These are phyloP conservation scores for Ceratocystis albifundus DNA, from an alignment of 2,329 filamentous ascomycete species.

Conservation along the genomic window DNA sequence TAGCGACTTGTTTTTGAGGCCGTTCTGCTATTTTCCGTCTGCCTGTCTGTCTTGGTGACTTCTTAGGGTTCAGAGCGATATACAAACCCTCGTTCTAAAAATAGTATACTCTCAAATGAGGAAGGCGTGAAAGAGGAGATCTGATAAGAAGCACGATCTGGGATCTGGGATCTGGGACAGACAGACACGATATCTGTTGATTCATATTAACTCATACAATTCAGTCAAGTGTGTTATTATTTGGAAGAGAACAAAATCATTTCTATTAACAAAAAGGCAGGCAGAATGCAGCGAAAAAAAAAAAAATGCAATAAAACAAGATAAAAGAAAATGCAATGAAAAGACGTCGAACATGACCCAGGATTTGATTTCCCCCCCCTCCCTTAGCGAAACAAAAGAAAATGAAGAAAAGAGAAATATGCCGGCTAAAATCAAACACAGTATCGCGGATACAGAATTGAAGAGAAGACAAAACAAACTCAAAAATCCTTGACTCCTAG, in stretches of 20 bases:
- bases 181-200: too few species aligned
- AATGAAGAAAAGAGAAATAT: neutral
- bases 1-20: neutral
- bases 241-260: neutral
- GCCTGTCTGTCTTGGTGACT: too few species aligned
- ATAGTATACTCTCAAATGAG: neutral
- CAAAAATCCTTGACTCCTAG: neutral
- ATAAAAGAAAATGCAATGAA: neutral
- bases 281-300: neutral
- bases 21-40: neutral
- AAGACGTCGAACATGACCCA: neutral
- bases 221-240: neutral
- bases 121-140: neutral
- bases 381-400: neutral
- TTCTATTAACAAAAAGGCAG: neutral
- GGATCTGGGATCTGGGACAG: too few species aligned
- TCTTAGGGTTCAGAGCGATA: neutral
- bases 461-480: neutral
- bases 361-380: too few species aligned
- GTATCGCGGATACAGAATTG: slow-evolving; percentile 9
- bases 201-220: neutral
- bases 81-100: neutral
- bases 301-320: neutral
- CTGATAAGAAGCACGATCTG: neutral
- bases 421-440: slow-evolving; percentile 11